Evolutionary conservation across 352 stramenopile genomes (phyloP).

Genomic region (Phytopythium helicoides): DNA sequence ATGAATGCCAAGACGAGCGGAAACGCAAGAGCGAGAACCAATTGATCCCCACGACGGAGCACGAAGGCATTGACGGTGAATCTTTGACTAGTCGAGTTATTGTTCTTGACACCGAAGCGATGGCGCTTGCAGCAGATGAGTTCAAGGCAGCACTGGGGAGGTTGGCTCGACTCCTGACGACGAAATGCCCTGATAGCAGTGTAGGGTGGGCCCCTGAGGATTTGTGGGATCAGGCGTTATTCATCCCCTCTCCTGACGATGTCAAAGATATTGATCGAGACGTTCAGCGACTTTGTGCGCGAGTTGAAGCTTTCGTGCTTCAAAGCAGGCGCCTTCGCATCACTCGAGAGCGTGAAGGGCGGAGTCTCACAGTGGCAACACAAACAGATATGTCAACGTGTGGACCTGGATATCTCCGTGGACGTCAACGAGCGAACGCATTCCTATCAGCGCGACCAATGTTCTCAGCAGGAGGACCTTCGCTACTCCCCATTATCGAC

Average conservation of each 20-base stretch:
- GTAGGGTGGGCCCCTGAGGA: slow-evolving; percentile 46
- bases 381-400: slow-evolving; percentile 41
- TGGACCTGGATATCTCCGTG: slow-evolving; percentile 3
- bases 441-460: background rate
- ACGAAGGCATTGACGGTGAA: background rate
- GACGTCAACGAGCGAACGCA: slow-evolving; percentile 1
- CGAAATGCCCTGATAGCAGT: slow-evolving; percentile 40
- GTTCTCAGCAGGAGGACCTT: background rate
- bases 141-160: slow-evolving; percentile 27
- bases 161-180: slow-evolving; percentile 26
- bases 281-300: slow-evolving; percentile 25
- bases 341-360: background rate
- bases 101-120: slow-evolving; percentile 20
- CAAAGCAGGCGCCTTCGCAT: background rate
- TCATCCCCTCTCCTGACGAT: slow-evolving; percentile 51
- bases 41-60: background rate
- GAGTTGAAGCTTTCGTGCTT: slow-evolving; percentile 35
- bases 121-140: slow-evolving; percentile 25
- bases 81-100: slow-evolving; percentile 11
- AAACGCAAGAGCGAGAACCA: background rate
- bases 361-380: background rate
- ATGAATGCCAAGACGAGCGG: background rate
- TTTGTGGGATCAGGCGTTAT: slow-evolving; percentile 59
- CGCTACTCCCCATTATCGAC: background rate
- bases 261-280: slow-evolving; percentile 43